Evolutionary conservation across 2,329 filamentous ascomycete species (phyloP), one percentile per base, ranked within the genome.

Genomic region (Botrytis porri): DNA sequence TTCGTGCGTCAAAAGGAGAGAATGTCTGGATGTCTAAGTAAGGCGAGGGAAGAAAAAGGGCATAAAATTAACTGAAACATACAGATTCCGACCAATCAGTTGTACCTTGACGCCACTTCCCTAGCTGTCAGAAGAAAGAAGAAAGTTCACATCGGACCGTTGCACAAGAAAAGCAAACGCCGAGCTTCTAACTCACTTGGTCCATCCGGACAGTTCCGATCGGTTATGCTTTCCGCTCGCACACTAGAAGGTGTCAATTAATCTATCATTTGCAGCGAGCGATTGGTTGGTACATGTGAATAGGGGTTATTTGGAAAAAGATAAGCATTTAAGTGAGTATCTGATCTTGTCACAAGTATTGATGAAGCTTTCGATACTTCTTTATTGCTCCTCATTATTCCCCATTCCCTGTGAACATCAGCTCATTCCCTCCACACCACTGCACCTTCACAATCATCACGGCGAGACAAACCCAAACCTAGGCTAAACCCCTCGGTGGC

Each of bases 131-230:
- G 25, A 66, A 69, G 37, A 14, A 69, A 43, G 48, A 69, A 57
- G 37, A n/a, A 43, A 69, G 35, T 18, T 43, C 3, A 57, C 18
- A 41, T 57, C 54, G n/a, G 37, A 69, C 12, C 20, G 48, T 69
- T 57, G 35, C 51, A 69, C 65, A n/a, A 16, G 35, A 32, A 32
- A 41, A 69, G n/a, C 65, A 69, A 69, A 69, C 65, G 65, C 65
- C 65, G 65, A 69, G 43, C 64, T 54, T 6, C 35, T 54, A 67
- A 67, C 64, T 57, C 32, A 54, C 57, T 67, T 67, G 25, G 64
- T 57, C 29, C 25, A 57, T 57, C 48, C 48, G 65, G 51, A 57
- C n/a, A 69, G 10, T 32, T 25, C 48, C 65, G 35, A 57, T 48
- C 63, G 63, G 63, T 66, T 66, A 66, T 66, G 25, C 64, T 67